Conservation (phyloP, 2,329 filamentous ascomycete species). For the Aspergillus udagawae region DNA sequence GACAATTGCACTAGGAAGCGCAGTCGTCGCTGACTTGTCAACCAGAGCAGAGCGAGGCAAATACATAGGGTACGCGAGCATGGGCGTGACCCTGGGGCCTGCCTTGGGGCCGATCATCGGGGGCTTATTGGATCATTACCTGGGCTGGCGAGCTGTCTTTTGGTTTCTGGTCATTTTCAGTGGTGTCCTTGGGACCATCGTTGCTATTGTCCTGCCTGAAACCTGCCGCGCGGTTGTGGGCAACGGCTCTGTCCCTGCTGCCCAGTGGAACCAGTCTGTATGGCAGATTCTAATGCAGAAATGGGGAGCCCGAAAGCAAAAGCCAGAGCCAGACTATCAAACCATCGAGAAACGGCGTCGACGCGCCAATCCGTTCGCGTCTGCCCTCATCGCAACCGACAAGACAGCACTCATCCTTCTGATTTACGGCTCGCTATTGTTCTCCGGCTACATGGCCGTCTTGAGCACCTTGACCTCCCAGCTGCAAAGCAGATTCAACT, state of each 20-base stretch:
- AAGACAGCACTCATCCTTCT: conserved; percentile 34
- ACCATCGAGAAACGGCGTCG: conserved; percentile 10
- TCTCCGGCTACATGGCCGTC: conserved; percentile 44
- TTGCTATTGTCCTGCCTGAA: conserved; percentile 54
- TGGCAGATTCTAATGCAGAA: conserved; percentile 6
- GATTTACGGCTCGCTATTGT: conserved; percentile 35
- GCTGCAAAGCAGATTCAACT: conserved; percentile 24
- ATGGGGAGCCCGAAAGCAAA: not conserved
- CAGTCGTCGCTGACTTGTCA: conserved; percentile 68
- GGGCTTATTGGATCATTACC: conserved; percentile 58
- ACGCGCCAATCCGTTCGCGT: conserved; percentile 18
- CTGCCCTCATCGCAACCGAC: conserved; percentile 28
- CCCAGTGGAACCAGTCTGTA: conserved; percentile 19
- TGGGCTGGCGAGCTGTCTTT: conserved; percentile 66
- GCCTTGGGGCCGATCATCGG: conserved; percentile 59
- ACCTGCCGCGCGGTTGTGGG: conserved; percentile 39
- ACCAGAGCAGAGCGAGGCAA: conserved; percentile 66
- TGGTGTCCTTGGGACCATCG: conserved; percentile 46
- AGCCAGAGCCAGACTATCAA: not conserved
- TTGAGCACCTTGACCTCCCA: conserved; percentile 43
- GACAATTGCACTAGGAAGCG: conserved; percentile 67
- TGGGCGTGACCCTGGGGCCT: conserved; percentile 50
- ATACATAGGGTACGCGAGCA: conserved; percentile 66
- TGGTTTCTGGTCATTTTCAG: conserved; percentile 61
- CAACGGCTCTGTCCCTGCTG: conserved; percentile 27